Conservation (phyloP, 306 rosid species). For the Quercus ilex region DNA sequence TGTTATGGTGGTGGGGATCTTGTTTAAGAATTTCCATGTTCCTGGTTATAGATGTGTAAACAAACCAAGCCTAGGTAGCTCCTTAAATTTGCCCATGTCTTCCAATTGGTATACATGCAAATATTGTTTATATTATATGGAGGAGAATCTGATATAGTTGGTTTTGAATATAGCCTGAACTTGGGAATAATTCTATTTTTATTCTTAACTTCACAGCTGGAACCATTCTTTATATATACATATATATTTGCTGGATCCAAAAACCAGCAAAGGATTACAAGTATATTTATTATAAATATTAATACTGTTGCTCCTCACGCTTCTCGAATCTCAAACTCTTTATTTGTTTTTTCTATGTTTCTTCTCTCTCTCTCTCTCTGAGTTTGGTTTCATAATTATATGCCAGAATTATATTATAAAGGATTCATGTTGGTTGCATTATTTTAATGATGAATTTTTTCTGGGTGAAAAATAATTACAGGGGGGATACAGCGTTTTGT, state of each 20-base stretch:
- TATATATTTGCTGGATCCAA: constrained; percentile 3
- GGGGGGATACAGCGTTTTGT: constrained; percentile 95
- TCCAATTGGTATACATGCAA: neutral
- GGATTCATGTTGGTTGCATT: neutral
- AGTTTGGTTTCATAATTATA: neutral
- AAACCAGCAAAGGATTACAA: neutral
- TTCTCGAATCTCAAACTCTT: neutral
- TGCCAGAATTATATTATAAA: neutral
- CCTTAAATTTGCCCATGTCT: neutral
- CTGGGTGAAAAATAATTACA: constrained; percentile 17
- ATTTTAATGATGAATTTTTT: neutral
- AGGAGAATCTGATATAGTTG: neutral
- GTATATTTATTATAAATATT: neutral
- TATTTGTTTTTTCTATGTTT: neutral
- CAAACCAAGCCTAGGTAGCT: too few relatives aligned
- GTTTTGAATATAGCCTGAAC: neutral
- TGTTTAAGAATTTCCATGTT: too few relatives aligned
- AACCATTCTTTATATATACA: neutral
- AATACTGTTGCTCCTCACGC: neutral
- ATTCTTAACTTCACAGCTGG: neutral
- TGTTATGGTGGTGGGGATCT: too few relatives aligned
- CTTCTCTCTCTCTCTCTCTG: neutral
- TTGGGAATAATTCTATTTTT: neutral
- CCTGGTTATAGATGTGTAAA: too few relatives aligned
- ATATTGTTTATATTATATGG: neutral